phyloP scores from a whole-genome alignment of 208 protist species.

The Acanthamoeba culbertsoni region DNA sequence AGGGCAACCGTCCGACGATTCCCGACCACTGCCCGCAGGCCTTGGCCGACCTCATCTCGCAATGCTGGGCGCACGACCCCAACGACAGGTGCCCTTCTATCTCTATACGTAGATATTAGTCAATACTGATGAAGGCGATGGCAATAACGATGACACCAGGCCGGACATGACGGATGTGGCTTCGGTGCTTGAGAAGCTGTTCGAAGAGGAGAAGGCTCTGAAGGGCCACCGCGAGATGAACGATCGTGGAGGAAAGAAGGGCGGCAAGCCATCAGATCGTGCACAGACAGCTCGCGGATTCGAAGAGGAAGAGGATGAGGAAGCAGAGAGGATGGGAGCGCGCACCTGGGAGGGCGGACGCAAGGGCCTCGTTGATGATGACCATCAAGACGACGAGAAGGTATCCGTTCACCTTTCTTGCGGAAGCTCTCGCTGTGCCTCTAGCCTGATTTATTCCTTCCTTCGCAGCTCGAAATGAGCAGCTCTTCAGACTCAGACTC shows the following conservation, averaged over 20 bases:
- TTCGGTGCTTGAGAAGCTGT: conserved; percentile 35
- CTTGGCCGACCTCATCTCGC: neutral
- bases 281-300: neutral
- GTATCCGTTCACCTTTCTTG: no score
- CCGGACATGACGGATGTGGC: neutral
- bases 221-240: neutral
- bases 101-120: neutral
- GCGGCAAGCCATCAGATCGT: neutral
- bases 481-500: neutral
- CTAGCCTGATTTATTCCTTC: neutral
- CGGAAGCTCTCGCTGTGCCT: no score
- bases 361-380: neutral
- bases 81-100: neutral
- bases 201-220: conserved; percentile 40
- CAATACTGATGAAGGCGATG: neutral
- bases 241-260: neutral
- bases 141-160: neutral
- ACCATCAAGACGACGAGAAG: neutral
- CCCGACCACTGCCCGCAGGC: conserved; percentile 39
- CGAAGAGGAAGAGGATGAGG: neutral
- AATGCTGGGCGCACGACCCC: conserved; percentile 17
- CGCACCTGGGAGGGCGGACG: neutral
- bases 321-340: neutral
- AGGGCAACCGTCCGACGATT: neutral
- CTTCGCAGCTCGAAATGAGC: neutral